Evolutionary conservation across 495 filamentous ascomycete genomes (phyloP).

Genomic region (Penicillium canariense): DNA sequence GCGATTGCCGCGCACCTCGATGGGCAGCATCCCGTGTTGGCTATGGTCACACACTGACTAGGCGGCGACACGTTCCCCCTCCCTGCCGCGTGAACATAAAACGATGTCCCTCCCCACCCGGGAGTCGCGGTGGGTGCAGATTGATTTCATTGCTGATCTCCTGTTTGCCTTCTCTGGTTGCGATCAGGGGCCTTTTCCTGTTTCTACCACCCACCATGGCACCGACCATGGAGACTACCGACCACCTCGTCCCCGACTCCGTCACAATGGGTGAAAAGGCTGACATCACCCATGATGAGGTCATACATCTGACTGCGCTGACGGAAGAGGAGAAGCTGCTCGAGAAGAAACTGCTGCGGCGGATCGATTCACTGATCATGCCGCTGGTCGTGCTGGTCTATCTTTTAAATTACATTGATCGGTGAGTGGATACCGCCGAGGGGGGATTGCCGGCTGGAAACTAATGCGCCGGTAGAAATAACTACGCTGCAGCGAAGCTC

Average conservation of each 20-base stretch:
- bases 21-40: background rate
- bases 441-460: background rate
- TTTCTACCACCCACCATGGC: background rate
- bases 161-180: background rate
- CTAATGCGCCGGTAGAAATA: conserved; percentile 40
- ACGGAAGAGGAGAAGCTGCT: conserved; percentile 44
- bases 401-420: conserved; percentile 58
- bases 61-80: background rate
- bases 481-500: conserved; percentile 55
- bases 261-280: conserved; percentile 43
- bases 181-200: background rate
- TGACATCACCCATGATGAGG: conserved; percentile 42
- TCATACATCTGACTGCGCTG: conserved; percentile 37
- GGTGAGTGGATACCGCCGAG: conserved; percentile 21
- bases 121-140: background rate
- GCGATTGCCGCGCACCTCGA: conserved; percentile 4
- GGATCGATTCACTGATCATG: conserved; percentile 55
- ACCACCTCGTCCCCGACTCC: conserved; percentile 28
- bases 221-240: background rate
- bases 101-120: background rate
- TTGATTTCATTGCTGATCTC: background rate
- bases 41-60: background rate
- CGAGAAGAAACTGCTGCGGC: conserved; percentile 46
- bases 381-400: conserved; percentile 56
- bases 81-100: background rate